Conservation (phyloP, 106 monocot species). For the Allium fistulosum region DNA sequence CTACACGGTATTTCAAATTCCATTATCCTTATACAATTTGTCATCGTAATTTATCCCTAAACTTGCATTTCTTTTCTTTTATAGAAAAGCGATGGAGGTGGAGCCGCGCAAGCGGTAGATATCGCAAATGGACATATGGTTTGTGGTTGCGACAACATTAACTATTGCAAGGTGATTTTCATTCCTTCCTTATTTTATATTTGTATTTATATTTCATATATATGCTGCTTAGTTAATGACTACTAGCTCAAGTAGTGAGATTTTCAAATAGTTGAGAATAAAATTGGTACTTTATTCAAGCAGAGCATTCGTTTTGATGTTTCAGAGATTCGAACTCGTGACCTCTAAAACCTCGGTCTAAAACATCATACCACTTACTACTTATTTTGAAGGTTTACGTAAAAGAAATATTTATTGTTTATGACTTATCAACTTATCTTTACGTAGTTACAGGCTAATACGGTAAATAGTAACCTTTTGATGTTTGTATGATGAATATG, state of each 20-base stretch:
- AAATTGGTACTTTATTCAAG: too few species aligned
- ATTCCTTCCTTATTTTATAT: background rate
- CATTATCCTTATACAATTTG: background rate
- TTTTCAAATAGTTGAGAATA: too few species aligned
- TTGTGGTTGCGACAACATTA: constrained; percentile 44
- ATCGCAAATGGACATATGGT: constrained; percentile 40
- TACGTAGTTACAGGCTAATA: background rate
- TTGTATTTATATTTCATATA: background rate
- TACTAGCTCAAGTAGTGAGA: too few species aligned
- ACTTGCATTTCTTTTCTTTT: background rate
- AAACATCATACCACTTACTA: too few species aligned
- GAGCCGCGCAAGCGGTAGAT: constrained; percentile 34
- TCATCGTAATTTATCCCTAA: background rate
- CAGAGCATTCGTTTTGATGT: too few species aligned
- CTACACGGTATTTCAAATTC: constrained; percentile 18
- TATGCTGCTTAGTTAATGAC: background rate
- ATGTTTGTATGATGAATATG: background rate
- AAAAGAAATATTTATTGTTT: too few species aligned
- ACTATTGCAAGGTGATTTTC: constrained; percentile 35
- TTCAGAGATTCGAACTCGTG: too few species aligned
- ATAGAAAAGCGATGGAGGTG: constrained; percentile 46
- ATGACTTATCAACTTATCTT: background rate
- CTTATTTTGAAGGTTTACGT: too few species aligned
- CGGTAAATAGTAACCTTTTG: background rate
- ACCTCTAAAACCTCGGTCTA: too few species aligned